Conservation (phyloP, 2,329 filamentous ascomycete species). For the Talaromyces albobiverticillius region DNA sequence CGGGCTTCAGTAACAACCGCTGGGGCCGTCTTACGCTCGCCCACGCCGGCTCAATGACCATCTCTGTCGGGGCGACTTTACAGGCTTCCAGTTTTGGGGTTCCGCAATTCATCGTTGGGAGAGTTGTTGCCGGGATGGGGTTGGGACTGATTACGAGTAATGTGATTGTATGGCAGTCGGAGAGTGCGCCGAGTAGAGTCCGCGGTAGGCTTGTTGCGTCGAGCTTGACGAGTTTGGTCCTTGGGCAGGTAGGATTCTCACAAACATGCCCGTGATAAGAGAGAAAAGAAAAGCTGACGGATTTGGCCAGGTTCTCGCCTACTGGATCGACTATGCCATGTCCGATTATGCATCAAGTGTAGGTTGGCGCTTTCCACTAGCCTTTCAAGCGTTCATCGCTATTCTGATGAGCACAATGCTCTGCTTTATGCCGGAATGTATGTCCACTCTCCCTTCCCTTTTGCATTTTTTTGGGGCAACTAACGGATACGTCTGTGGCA, state of each 20-base stretch:
- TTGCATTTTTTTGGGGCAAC: no score
- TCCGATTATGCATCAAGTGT: constrained; percentile 21
- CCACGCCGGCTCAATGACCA: constrained; percentile 58
- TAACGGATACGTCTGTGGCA: no score
- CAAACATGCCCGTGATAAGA: no score
- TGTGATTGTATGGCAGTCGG: constrained; percentile 28
- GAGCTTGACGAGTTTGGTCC: constrained; percentile 22
- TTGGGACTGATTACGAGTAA: constrained; percentile 26
- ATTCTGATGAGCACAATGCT: constrained; percentile 19
- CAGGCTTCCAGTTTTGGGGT: constrained; percentile 52
- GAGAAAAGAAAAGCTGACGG: no score
- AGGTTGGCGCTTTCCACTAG: constrained; percentile 25
- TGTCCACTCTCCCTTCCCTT: not conserved
- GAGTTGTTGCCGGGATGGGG: constrained; percentile 54
- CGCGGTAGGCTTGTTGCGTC: constrained; percentile 18
- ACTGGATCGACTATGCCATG: constrained; percentile 25
- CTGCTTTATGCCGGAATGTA: constrained; percentile 23
- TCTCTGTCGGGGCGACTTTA: constrained; percentile 59
- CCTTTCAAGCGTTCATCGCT: constrained; percentile 17
- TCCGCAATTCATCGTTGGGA: constrained; percentile 55
- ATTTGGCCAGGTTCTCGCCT: constrained; percentile 12
- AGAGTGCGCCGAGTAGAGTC: constrained; percentile 18
- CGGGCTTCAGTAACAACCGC: constrained; percentile 54
- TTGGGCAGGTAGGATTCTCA: constrained; percentile 17
- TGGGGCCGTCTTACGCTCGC: constrained; percentile 58